Base-by-base conservation (phyloP, 1,284 basidiomycete genomes). In the Ustilago xerochloae region DNA sequence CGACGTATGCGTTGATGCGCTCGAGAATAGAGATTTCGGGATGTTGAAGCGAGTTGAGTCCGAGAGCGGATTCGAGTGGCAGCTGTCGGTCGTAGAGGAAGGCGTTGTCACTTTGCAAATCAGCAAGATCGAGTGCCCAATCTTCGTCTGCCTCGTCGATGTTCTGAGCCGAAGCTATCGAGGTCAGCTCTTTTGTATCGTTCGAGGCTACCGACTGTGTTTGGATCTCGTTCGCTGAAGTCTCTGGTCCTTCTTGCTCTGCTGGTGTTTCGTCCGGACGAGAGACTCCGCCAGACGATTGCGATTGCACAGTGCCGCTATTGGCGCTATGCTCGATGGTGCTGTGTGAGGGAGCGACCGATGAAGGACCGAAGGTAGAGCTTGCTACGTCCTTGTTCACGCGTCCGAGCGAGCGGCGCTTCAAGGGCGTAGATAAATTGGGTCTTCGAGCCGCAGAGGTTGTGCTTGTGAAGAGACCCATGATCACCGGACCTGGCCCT, bases 381-480 rank as follows among this genome's bases (percentile, higher is more conserved):
- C 38, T 43, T 8, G 45, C 18, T 6, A 28, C 4, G 22, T 28
- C 39, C 15, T 6, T 36, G 15, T 18, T 46, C 16, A 36, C 47
- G 38, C 54, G 47, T 20, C 65, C 65, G 16, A 68, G 60, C n/a
- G 65, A 68, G 6, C 65, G 50, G 8, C 65, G 55, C 49, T 63
- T 68, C n/a, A 68, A 47, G 8, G 53, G 58, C 28, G 30, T 39
- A 33, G 56, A 54, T 51, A 41, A 49, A 24, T 12, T 26, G 28
- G 51, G 50, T 47, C 60, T 49, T 22, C 26, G 51, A 13, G 65
- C 30, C 18, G 55, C 18, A 12, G 35, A 39, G 38, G 59, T 7
- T 10, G 59, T 32, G 26, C 41, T 39, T 6, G 65, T 68, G 13
- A 68, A 68, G 28, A 68, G 60, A 6, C 65, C 65, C 65, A 68